phyloP scores from a whole-genome alignment of 2,329 filamentous ascomycete genomes.

The Calycina marina region DNA sequence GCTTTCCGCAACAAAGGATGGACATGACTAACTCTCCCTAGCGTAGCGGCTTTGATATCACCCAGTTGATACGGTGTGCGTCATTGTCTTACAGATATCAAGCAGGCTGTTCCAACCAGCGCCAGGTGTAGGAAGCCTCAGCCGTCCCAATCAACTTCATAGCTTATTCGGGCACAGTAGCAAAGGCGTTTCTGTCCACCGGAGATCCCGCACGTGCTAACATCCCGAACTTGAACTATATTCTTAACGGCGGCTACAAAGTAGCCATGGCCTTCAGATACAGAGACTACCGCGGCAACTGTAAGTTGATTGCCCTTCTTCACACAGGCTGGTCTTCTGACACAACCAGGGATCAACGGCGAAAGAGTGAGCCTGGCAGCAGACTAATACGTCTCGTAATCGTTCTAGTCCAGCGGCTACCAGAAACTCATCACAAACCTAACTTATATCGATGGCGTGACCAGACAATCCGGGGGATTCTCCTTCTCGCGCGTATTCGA shows the following conservation, averaged over 20 bases:
- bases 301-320: not conserved
- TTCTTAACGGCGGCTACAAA: not conserved
- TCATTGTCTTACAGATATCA: not conserved
- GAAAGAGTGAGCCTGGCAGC: not conserved
- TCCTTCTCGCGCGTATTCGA: not conserved
- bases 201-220: not conserved
- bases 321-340: not conserved
- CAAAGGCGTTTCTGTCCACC: not conserved
- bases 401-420: not conserved
- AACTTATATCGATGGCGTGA: not conserved
- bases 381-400: not conserved
- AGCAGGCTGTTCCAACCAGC: not conserved
- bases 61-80: too few relatives aligned
- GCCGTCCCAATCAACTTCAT: not conserved
- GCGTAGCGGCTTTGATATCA: too few relatives aligned
- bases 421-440: not conserved
- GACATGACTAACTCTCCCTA: too few relatives aligned
- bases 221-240: not conserved
- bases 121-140: not conserved
- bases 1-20: too few relatives aligned
- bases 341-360: not conserved
- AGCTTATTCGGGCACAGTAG: not conserved
- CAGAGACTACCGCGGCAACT: conserved; percentile 1
- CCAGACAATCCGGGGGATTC: not conserved
- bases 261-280: not conserved